These are phyloP conservation scores for Filobasidium floriforme DNA, from an alignment of 768 basidiomycete species.

Conservation along the genomic window DNA sequence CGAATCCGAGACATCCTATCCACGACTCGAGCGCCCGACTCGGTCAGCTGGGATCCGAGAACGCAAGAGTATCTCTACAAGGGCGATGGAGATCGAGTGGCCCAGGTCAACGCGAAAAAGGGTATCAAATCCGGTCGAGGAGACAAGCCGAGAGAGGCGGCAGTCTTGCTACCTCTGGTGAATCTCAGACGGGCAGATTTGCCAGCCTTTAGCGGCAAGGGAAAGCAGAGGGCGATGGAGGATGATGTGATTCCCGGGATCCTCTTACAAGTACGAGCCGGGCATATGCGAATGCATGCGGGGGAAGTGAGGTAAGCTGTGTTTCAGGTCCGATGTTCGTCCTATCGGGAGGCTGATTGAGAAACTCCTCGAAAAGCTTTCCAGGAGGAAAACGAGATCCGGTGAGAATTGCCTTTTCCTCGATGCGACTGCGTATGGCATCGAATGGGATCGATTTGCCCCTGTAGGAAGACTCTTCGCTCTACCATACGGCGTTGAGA, in stretches of 20 bases:
- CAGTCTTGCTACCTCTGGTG: slow-evolving; percentile 38
- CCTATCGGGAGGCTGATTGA: too few relatives aligned
- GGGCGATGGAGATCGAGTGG: background rate
- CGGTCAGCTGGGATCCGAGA: slow-evolving; percentile 10
- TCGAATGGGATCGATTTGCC: too few relatives aligned
- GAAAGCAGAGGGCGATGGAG: background rate
- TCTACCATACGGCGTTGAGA: slow-evolving; percentile 21
- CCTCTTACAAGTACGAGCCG: slow-evolving; percentile 34
- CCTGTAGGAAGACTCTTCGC: slow-evolving; percentile 13
- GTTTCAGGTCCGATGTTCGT: background rate
- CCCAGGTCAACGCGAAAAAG: background rate
- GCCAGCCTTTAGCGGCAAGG: slow-evolving; percentile 8
- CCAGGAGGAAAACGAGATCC: slow-evolving; percentile 41
- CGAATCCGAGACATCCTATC: background rate
- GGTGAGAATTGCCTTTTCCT: slow-evolving; percentile 21
- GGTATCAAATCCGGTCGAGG: background rate
- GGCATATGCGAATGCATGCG: slow-evolving; percentile 36
- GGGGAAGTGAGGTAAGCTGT: slow-evolving; percentile 41
- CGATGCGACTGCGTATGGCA: too few relatives aligned
- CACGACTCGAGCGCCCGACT: background rate
- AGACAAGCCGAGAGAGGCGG: slow-evolving; percentile 30
- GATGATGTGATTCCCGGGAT: slow-evolving; percentile 28
- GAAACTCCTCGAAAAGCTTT: slow-evolving; percentile 28
- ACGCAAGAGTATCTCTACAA: background rate
- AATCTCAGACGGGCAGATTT: slow-evolving; percentile 21